These are phyloP conservation scores for Fusarium armeniacum DNA, from an alignment of 2,329 filamentous ascomycete genomes.

Conservation along the genomic window DNA sequence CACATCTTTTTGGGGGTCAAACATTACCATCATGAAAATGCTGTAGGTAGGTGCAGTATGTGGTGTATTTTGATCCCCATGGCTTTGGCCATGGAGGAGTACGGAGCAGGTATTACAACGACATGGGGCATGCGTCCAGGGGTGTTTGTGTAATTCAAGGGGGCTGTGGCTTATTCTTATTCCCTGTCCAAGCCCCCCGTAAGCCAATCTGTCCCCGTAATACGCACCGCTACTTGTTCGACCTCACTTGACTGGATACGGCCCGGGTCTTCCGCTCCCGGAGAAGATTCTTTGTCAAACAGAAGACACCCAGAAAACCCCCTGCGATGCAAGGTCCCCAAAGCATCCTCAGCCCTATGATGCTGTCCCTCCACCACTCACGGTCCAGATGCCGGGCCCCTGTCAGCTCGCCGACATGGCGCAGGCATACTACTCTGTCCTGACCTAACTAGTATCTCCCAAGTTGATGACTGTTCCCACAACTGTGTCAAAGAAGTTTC, in stretches of 20 bases:
- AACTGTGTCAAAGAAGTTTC: constrained; percentile 35
- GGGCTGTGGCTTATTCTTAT: constrained; percentile 45
- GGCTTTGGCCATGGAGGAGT: constrained; percentile 25
- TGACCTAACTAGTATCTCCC: neutral
- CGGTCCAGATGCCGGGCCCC: constrained; percentile 25
- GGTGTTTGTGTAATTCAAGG: constrained; percentile 31
- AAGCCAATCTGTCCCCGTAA: constrained; percentile 26
- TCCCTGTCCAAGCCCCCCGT: constrained; percentile 37
- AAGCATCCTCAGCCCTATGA: constrained; percentile 42
- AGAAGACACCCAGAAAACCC: constrained; percentile 12
- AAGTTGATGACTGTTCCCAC: constrained; percentile 30
- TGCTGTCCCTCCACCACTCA: constrained; percentile 37
- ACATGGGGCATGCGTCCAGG: constrained; percentile 31
- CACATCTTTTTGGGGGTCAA: constrained; percentile 16
- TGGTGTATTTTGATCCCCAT: constrained; percentile 10
- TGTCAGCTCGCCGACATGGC: constrained; percentile 47
- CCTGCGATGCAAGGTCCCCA: constrained; percentile 37
- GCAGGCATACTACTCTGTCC: constrained; percentile 28
- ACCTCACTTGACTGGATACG: constrained; percentile 28
- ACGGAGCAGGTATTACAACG: constrained; percentile 16
- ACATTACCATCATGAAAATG: constrained; percentile 5
- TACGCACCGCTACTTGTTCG: constrained; percentile 25
- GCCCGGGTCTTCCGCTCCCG: constrained; percentile 37
- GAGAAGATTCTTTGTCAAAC: constrained; percentile 11
- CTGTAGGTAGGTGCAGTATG: neutral